A percentile compares a stretch with the other conserved stretches of the same genome.
These are phyloP conservation scores for Trichoderma arundinaceum DNA, from an alignment of 2,329 filamentous ascomycete species.

Conservation along the genomic window DNA sequence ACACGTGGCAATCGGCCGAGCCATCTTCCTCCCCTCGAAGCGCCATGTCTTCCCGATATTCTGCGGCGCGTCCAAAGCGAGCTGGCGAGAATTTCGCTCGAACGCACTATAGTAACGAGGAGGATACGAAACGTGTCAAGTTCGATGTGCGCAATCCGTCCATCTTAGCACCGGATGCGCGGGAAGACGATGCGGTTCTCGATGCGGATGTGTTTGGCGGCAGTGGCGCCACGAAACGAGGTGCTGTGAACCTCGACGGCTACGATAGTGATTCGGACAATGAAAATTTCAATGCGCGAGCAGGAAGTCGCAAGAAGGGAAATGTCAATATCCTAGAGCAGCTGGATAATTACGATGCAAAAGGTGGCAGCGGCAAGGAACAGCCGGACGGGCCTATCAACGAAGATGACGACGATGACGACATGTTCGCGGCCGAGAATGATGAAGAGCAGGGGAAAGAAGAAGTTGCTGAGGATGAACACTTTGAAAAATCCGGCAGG, in stretches of 20 bases:
- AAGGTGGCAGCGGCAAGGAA: constrained; percentile 47
- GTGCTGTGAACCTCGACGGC: constrained; percentile 93
- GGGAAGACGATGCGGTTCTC: constrained; percentile 73
- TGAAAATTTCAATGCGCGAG: constrained; percentile 82
- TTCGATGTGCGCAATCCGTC: constrained; percentile 97
- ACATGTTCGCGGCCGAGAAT: constrained; percentile 85
- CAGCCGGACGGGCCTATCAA: constrained; percentile 36
- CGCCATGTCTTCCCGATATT: constrained; percentile 37
- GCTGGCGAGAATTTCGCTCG: constrained; percentile 81
- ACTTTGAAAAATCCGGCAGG: constrained; percentile 53
- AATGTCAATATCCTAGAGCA: constrained; percentile 58
- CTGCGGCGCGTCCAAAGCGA: constrained; percentile 71
- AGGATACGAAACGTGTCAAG: constrained; percentile 74
- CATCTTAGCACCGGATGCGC: constrained; percentile 81
- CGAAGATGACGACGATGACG: constrained; percentile 58
- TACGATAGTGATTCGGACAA: constrained; percentile 95
- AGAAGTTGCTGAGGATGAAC: constrained; percentile 35
- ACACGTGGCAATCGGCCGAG: not conserved
- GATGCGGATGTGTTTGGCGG: constrained; percentile 93
- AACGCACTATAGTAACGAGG: constrained; percentile 66
- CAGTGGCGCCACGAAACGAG: constrained; percentile 78
- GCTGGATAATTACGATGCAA: constrained; percentile 60
- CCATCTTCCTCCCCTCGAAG: not conserved
- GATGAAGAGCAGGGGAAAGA: constrained; percentile 49
- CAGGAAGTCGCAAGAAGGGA: constrained; percentile 61